Percentiles rank a stretch among this genome's conserved stretches.
phyloP scores from a whole-genome alignment of 2,329 filamentous ascomycete genomes.

The Colletotrichum sp. region DNA sequence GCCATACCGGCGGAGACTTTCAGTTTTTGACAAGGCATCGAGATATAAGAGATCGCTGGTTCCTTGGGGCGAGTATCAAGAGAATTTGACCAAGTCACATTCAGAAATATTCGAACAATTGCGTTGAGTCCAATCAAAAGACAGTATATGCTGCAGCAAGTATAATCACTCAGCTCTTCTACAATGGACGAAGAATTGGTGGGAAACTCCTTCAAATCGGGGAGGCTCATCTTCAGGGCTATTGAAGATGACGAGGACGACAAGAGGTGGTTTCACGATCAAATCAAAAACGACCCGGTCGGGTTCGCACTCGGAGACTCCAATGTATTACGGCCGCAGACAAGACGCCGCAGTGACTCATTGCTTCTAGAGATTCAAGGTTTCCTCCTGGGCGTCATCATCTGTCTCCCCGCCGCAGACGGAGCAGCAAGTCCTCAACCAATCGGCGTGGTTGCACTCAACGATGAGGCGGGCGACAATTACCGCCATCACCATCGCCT shows the following conservation, averaged over 20 bases:
- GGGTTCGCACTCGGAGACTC: not conserved
- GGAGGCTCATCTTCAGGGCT: not conserved
- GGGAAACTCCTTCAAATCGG: not conserved
- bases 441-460: not conserved
- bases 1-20: not conserved
- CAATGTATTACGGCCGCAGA: not conserved
- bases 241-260: not conserved
- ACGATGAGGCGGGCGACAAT: not conserved
- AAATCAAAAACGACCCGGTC: not conserved
- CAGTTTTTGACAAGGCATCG: rapidly evolving
- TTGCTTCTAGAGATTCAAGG: not conserved
- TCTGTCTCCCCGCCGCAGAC: not conserved
- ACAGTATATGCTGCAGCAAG: not conserved
- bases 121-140: not conserved
- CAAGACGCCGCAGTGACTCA: not conserved
- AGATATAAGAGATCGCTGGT: not conserved
- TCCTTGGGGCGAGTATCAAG: not conserved
- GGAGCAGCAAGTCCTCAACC: not conserved
- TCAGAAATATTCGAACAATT: not conserved
- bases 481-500: not conserved
- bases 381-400: not conserved
- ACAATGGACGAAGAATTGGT: not conserved
- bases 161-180: not conserved
- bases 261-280: not conserved
- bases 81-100: rapidly evolving